Conservation (phyloP, 352 stramenopile genomes). For the Aphanomyces invadans region DNA sequence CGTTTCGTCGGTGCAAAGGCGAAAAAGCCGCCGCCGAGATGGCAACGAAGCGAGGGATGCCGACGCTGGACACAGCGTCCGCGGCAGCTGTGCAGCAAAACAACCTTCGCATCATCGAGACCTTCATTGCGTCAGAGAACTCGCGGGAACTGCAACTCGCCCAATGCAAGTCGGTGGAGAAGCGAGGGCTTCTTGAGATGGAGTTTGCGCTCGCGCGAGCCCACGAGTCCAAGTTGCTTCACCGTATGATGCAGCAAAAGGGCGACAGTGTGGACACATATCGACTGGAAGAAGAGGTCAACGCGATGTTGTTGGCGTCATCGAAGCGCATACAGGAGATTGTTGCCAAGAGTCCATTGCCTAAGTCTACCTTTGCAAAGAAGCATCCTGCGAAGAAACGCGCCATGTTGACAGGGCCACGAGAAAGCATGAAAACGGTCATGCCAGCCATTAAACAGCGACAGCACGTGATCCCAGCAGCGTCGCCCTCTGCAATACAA, state of each 20-base stretch:
- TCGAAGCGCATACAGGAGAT: background rate
- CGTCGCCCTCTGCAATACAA: too few relatives aligned
- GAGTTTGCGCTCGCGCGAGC: conserved; percentile 52
- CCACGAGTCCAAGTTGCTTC: conserved; percentile 47
- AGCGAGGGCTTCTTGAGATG: conserved; percentile 40
- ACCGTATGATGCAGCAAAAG: conserved; percentile 35
- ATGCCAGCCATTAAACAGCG: background rate
- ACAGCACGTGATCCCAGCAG: too few relatives aligned
- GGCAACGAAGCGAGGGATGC: background rate
- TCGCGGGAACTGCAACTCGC: conserved; percentile 50
- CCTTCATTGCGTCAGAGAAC: conserved; percentile 66
- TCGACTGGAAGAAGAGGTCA: conserved; percentile 9
- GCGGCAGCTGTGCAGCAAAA: conserved; percentile 25
- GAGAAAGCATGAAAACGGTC: background rate
- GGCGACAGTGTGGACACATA: background rate
- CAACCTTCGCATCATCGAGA: conserved; percentile 61
- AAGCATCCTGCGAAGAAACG: background rate
- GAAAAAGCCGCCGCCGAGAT: background rate
- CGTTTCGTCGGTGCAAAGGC: too few relatives aligned
- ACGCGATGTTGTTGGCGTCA: background rate
- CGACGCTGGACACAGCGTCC: background rate
- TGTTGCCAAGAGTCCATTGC: background rate
- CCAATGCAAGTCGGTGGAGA: conserved; percentile 39
- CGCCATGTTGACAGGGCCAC: background rate
- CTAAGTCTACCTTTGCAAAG: background rate